Evolutionary conservation across 1,284 basidiomycete genomes (phyloP).

Genomic region (Phaffia rhodozyma): DNA sequence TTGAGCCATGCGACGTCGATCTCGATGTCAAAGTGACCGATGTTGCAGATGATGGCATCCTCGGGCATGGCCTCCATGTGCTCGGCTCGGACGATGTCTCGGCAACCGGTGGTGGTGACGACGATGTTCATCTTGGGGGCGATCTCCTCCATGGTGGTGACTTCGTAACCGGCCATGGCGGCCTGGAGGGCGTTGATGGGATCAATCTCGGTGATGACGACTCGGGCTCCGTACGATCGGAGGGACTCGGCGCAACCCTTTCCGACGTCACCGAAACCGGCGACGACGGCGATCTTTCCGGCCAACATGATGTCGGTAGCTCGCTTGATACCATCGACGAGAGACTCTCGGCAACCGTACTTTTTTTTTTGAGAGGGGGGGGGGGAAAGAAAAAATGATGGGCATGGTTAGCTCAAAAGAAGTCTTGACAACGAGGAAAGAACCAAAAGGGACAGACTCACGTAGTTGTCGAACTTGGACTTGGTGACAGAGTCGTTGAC

Average conservation of each 20-base stretch:
- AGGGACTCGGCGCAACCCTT: conserved; percentile 99
- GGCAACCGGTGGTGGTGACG: conserved; percentile 96
- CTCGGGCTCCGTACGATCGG: conserved; percentile 90
- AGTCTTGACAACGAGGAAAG: conserved; percentile 21
- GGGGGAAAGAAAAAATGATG: conserved; percentile 29
- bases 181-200: conserved; percentile 99
- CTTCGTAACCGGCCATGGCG: conserved; percentile 98
- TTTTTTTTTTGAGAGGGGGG: too few relatives aligned
- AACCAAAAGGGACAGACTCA: conserved; percentile 22
- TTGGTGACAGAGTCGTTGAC: conserved; percentile 99
- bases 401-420: neutral
- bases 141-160: conserved; percentile 96
- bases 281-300: conserved; percentile 96
- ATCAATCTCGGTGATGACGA: conserved; percentile 95
- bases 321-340: conserved; percentile 99
- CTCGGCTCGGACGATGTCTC: conserved; percentile 88
- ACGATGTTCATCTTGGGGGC: conserved; percentile 82
- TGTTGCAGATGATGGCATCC: conserved; percentile 98
- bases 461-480: conserved; percentile 79
- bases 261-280: conserved; percentile 97
- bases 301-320: conserved; percentile 99
- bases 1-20: conserved; percentile 99
- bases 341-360: conserved; percentile 97
- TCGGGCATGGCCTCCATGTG: conserved; percentile 94
- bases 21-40: conserved; percentile 97